phyloP scores from a whole-genome alignment of 306 rosid species.

The Cucurbita pepo region DNA sequence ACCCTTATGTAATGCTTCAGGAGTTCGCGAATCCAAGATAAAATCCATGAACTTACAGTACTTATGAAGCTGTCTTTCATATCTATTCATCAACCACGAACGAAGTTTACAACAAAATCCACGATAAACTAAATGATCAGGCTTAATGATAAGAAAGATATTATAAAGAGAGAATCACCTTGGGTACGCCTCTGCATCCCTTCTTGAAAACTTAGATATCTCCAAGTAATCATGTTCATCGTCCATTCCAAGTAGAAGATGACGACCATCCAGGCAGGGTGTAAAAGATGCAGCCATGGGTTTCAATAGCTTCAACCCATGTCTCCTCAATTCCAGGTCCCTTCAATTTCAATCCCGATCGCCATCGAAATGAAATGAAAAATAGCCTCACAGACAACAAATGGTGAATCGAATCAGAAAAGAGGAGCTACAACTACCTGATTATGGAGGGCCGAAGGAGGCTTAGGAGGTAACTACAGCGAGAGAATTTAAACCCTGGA shows the following conservation, averaged over 20 bases:
- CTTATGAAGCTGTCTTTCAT: slow-evolving; percentile 54
- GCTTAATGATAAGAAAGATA: not conserved
- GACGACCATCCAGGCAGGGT: slow-evolving; percentile 60
- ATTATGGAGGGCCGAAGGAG: slow-evolving; percentile 76
- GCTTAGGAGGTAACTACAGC: slow-evolving; percentile 88
- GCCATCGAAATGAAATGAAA: not conserved
- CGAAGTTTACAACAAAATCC: not conserved
- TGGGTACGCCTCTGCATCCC: slow-evolving; percentile 55
- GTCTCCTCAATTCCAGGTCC: slow-evolving; percentile 49
- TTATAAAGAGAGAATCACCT: slow-evolving; percentile 13
- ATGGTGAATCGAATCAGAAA: not conserved
- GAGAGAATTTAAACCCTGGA: slow-evolving; percentile 84
- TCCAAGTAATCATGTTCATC: slow-evolving; percentile 35
- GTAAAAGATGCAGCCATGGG: slow-evolving; percentile 55
- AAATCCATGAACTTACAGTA: slow-evolving; percentile 59
- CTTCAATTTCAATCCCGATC: slow-evolving; percentile 9
- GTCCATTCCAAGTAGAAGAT: slow-evolving; percentile 53
- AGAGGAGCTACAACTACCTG: slow-evolving; percentile 14
- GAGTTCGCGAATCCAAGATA: slow-evolving; percentile 56
- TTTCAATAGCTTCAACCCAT: slow-evolving; percentile 66
- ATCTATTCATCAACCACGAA: slow-evolving; percentile 19
- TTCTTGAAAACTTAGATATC: slow-evolving; percentile 53
- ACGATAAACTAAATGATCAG: not conserved
- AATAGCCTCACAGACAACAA: not conserved
- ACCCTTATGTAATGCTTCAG: slow-evolving; percentile 30